Conservation (phyloP, 2,329 filamentous ascomycete genomes). For the Trematosphaeria pertusa region DNA sequence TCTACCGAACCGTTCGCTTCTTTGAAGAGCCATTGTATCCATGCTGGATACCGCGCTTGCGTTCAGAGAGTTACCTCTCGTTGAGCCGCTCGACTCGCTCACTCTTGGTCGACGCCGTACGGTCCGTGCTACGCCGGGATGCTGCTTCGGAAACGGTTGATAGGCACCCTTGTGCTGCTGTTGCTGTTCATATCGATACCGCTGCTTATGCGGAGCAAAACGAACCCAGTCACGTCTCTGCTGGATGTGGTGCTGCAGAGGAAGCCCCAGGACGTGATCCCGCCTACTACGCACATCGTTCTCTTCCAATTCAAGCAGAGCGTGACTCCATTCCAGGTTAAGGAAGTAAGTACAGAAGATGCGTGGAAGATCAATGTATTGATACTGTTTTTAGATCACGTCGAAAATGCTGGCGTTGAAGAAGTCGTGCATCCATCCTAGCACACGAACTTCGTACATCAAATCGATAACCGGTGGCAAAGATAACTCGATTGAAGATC, state of each 20-base stretch:
- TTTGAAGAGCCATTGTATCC: no score
- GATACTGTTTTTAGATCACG: slow-evolving; percentile 28
- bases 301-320: slow-evolving; percentile 44
- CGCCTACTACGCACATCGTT: slow-evolving; percentile 39
- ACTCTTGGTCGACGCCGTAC: not conserved
- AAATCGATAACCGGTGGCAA: slow-evolving; percentile 39
- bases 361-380: not conserved
- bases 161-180: slow-evolving; percentile 10
- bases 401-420: slow-evolving; percentile 39
- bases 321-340: slow-evolving; percentile 30
- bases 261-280: slow-evolving; percentile 17
- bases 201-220: no score
- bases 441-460: slow-evolving; percentile 34
- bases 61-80: no score
- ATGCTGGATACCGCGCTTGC: no score
- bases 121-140: slow-evolving; percentile 2
- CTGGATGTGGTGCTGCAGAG: slow-evolving; percentile 21
- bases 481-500: slow-evolving; percentile 41
- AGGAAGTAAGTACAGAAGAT: slow-evolving; percentile 28
- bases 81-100: not conserved
- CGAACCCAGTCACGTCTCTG: slow-evolving; percentile 14
- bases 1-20: no score
- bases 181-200: slow-evolving; percentile 22
- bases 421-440: slow-evolving; percentile 38
- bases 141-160: slow-evolving; percentile 8